phyloP scores from a whole-genome alignment of 106 monocot genomes.

The Dactylorhiza incarnata region DNA sequence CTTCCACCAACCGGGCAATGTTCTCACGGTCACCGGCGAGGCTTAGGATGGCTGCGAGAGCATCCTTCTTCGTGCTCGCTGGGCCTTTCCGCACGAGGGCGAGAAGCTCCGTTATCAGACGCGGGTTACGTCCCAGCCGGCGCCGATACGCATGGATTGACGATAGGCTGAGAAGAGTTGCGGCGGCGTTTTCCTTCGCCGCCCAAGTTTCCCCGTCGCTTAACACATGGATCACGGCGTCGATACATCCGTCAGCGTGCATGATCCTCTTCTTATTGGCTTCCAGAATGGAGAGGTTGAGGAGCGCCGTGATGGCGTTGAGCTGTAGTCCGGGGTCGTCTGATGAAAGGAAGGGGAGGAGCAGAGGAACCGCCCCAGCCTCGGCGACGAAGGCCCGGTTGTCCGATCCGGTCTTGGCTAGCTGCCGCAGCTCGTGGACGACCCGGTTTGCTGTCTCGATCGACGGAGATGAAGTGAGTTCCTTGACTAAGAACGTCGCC shows the following conservation, averaged over 20 bases:
- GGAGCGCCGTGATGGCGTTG: constrained; percentile 61
- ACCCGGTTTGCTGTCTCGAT: constrained; percentile 40
- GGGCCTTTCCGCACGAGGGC: constrained; percentile 40
- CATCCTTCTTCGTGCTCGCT: constrained; percentile 40
- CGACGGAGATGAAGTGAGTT: constrained; percentile 23
- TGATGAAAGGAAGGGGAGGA: constrained; percentile 51
- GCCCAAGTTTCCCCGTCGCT: constrained; percentile 44
- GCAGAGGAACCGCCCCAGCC: constrained; percentile 64
- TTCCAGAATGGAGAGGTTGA: constrained; percentile 75
- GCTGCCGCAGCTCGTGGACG: constrained; percentile 75
- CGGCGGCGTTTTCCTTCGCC: constrained; percentile 70
- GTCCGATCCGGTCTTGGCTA: constrained; percentile 41
- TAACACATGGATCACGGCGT: constrained; percentile 38
- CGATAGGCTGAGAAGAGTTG: constrained; percentile 43
- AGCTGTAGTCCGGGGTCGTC: constrained; percentile 44
- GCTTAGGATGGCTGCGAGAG: constrained; percentile 40
- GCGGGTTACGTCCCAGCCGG: constrained; percentile 29
- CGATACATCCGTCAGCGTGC: constrained; percentile 46
- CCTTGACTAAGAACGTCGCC: constrained; percentile 53
- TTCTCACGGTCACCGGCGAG: constrained; percentile 72
- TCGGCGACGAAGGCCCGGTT: constrained; percentile 63
- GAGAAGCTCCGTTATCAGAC: constrained; percentile 31
- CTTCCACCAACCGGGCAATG: constrained; percentile 33
- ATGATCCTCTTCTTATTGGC: constrained; percentile 59
- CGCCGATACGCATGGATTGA: constrained; percentile 47